These are phyloP conservation scores for Beauveria medogensis DNA, from an alignment of 2,329 filamentous ascomycete genomes.

Conservation along the genomic window DNA sequence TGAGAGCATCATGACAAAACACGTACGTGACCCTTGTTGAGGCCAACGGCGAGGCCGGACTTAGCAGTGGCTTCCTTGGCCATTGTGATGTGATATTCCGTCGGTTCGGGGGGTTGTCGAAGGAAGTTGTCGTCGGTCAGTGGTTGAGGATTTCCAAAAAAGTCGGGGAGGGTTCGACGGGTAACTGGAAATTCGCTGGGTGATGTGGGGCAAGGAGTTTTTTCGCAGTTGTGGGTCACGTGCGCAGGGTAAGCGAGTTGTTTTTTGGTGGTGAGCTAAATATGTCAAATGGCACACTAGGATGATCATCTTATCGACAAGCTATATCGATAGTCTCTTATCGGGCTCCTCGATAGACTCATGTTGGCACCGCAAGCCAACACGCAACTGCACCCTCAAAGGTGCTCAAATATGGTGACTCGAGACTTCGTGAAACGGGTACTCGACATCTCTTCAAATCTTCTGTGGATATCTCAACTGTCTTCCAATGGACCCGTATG, in stretches of 20 bases:
- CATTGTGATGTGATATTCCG: conserved; percentile 34
- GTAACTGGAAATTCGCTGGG: conserved; percentile 2
- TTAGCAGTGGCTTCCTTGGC: conserved; percentile 51
- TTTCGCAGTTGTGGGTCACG: conserved; percentile 21
- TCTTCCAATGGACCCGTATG: no score
- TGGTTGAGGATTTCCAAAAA: conserved; percentile 21
- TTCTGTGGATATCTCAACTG: no score
- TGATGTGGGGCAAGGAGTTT: conserved; percentile 11
- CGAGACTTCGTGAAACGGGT: no score
- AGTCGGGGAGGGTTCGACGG: neutral
- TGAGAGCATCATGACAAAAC: conserved; percentile 46
- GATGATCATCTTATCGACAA: neutral
- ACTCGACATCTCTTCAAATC: no score
- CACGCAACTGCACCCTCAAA: neutral
- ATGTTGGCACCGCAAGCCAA: neutral
- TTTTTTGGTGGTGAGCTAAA: neutral
- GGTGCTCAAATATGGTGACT: no score
- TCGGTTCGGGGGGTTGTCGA: conserved; percentile 16
- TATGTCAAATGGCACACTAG: no score
- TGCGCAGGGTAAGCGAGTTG: conserved; percentile 17
- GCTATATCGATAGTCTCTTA: neutral
- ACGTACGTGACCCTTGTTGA: conserved; percentile 59
- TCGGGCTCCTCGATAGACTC: neutral
- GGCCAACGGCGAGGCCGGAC: conserved; percentile 52
- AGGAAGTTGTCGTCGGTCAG: conserved; percentile 20